Conservation (phyloP, 1,284 basidiomycete species). For the Inonotus hispidus region DNA sequence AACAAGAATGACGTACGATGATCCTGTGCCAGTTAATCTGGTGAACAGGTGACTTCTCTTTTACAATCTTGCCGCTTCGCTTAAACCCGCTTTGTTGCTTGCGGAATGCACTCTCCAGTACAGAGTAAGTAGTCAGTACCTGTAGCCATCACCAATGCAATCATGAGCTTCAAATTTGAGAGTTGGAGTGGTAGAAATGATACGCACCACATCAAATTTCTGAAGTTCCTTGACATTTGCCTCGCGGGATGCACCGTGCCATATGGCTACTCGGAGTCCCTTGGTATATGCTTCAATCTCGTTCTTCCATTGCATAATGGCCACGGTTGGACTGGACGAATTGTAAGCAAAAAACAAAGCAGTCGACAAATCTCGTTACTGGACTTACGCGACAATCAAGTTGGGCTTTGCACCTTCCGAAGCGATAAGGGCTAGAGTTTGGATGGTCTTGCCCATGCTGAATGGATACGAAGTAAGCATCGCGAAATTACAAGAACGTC, state of each 20-base stretch:
- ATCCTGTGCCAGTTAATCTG: conserved; percentile 83
- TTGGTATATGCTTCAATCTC: conserved; percentile 85
- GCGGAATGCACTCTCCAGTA: conserved; percentile 89
- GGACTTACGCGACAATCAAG: conserved; percentile 81
- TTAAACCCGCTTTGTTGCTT: conserved; percentile 93
- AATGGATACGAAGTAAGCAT: conserved; percentile 5
- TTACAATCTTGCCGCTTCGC: conserved; percentile 79
- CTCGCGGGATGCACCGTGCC: conserved; percentile 81
- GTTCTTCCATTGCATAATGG: conserved; percentile 98
- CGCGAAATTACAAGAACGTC: background rate
- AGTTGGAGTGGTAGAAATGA: conserved; percentile 10
- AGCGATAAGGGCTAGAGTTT: conserved; percentile 89
- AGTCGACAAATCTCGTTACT: background rate
- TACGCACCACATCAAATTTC: conserved; percentile 82
- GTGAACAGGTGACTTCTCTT: conserved; percentile 87
- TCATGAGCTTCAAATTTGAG: conserved; percentile 1
- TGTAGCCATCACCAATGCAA: conserved; percentile 23
- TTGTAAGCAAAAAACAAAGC: conserved; percentile 4
- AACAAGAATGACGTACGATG: conserved; percentile 38
- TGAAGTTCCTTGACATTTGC: conserved; percentile 62
- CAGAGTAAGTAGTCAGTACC: conserved; percentile 76
- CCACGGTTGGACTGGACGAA: conserved; percentile 75
- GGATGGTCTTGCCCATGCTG: conserved; percentile 99
- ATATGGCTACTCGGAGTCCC: conserved; percentile 79
- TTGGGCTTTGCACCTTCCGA: conserved; percentile 78